Base-by-base conservation (phyloP, 805 yeast genomes). In the Schwanniomyces polymorphus region DNA sequence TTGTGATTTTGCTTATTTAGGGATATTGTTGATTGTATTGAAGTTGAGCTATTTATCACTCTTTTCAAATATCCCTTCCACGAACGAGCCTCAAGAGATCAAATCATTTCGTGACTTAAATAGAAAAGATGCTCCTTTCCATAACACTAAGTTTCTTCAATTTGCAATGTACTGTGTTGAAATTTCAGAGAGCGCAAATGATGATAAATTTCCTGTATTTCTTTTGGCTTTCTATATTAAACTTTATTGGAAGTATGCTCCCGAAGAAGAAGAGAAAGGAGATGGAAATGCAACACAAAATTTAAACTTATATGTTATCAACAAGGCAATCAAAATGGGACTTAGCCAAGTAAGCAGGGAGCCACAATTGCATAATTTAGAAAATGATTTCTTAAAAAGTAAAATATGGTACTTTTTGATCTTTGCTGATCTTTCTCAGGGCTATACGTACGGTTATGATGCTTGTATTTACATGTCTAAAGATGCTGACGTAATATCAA, bases 221-320 rank as follows among this genome's bases (percentile, higher is more conserved):
- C 84, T 79, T 53, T 76, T 80, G 52, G 74, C 79, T 10, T 46
- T 79, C 37, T 63, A 76, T 49, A 68, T 79, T 69, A 70, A 77
- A 48, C 61, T 75, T 16, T 81, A 79, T 57, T 76, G 61, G 50
- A 68, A 60, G 27, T 65, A 56, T 37, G 59, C 77, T 0, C 80
- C 80, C 0, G 76, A 71, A 43, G 79, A 76, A 51, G 82, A 81
- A 27, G 81, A 77, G 12, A 27, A 10, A 10, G 29, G 29, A 51
- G 40, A 37, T 8, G 40, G 40, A 3, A 37, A 37, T 17, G 27
- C 3, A 37, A 17, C 40, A 12, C 40, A 37, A 4, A 37, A 21
- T 8, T 12, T 37, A 21, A 37, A 37, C 23, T 21, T 17, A 9
- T 33, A 16, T 21, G 18, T 37, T 17, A 37, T 37, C 4, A 17